Percentiles rank a stretch among this genome's conserved stretches.
Conservation (phyloP, 371 early-diverging fungal genomes). For the Apophysomyces sp. region DNA sequence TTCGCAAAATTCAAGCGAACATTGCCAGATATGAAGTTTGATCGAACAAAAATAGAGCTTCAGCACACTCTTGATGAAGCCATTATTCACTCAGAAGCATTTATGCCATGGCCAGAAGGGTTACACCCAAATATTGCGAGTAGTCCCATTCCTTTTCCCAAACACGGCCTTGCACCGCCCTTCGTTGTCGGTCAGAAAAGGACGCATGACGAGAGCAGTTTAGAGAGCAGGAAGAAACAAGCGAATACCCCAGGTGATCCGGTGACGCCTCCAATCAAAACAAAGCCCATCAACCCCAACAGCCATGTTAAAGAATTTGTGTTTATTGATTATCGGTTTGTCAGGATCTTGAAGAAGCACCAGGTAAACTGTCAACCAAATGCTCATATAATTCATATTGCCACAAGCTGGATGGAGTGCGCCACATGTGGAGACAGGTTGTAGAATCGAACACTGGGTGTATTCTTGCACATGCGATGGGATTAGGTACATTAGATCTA, state of each 20-base stretch:
- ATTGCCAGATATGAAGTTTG: constrained; percentile 1
- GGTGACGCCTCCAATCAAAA: too few species aligned
- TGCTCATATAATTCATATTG: not conserved
- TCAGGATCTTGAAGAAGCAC: not conserved
- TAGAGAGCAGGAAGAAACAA: not conserved
- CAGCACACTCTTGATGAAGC: not conserved
- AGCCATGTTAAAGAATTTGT: not conserved
- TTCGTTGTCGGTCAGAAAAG: not conserved
- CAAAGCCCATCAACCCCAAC: too few species aligned
- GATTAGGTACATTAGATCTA: constrained; percentile 53
- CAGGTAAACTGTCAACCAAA: not conserved
- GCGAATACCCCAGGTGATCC: too few species aligned
- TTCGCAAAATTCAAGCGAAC: not conserved
- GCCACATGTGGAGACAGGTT: constrained; percentile 79
- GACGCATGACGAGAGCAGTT: not conserved
- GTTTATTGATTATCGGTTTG: not conserved
- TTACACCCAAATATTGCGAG: not conserved
- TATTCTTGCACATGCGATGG: constrained; percentile 91
- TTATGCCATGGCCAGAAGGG: not conserved
- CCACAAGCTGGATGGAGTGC: constrained; percentile 65
- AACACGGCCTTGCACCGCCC: not conserved
- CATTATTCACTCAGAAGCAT: not conserved
- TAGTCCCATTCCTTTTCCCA: not conserved
- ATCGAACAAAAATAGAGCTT: not conserved
- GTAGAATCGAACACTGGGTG: constrained; percentile 73